These are phyloP conservation scores for Bacterosira constricta DNA, from an alignment of 108 stramenopile species.

Conservation along the genomic window DNA sequence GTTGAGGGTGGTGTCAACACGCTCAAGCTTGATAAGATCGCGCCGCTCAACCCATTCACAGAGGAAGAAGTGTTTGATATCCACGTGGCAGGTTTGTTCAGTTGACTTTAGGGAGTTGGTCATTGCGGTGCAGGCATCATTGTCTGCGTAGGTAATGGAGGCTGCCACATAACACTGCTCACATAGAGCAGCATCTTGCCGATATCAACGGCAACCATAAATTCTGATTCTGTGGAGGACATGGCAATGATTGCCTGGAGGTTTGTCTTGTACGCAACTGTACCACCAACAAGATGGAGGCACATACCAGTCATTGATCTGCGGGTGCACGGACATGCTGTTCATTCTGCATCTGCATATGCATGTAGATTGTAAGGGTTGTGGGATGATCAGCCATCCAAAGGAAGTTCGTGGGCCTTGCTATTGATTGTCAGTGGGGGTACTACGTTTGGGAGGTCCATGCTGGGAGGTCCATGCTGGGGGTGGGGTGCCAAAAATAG, in stretches of 20 bases:
- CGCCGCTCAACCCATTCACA: slow-evolving; percentile 31
- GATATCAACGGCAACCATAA: too few relatives aligned
- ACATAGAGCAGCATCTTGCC: too few relatives aligned
- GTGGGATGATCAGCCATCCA: not conserved
- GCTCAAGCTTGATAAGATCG: not conserved
- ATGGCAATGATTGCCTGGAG: too few relatives aligned
- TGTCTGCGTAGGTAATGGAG: slow-evolving; percentile 14
- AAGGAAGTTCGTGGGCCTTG: not conserved
- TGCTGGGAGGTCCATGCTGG: too few relatives aligned
- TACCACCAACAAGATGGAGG: not conserved
- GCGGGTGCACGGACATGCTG: not conserved
- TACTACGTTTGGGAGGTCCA: slow-evolving; percentile 17
- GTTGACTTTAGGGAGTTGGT: slow-evolving; percentile 29
- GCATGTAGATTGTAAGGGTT: slow-evolving; percentile 8
- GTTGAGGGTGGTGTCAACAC: slow-evolving; percentile 9
- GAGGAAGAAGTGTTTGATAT: slow-evolving; percentile 34
- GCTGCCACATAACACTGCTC: too few relatives aligned
- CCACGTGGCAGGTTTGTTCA: slow-evolving; percentile 27
- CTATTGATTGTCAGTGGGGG: slow-evolving; percentile 1
- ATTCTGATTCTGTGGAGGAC: too few relatives aligned
- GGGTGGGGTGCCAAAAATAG: slow-evolving; percentile 15
- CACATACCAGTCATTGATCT: slow-evolving; percentile 22
- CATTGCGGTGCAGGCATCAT: too few relatives aligned
- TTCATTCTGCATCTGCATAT: slow-evolving; percentile 23
- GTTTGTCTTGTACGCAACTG: too few relatives aligned